Evolutionary conservation across 768 basidiomycete genomes (phyloP).

Genomic region (Auriscalpium vulgare): DNA sequence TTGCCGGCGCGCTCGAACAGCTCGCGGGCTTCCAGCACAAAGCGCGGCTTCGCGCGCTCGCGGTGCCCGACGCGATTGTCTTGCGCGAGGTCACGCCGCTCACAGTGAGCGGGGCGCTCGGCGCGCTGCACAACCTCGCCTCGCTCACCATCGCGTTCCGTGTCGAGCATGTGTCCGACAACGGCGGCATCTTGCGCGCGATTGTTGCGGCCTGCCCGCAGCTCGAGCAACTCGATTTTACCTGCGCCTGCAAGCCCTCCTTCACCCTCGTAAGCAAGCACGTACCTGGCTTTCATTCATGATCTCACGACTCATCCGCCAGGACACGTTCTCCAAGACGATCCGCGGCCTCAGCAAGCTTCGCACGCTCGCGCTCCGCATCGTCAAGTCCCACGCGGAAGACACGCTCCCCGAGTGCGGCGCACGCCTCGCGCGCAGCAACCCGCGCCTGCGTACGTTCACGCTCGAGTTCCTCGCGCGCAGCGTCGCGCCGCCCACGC

Average conservation of each 20-base stretch:
- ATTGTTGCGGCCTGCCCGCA: slow-evolving; percentile 60
- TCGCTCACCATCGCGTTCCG: slow-evolving; percentile 59
- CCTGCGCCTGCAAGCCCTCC: slow-evolving; percentile 60
- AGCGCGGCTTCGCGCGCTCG: slow-evolving; percentile 40
- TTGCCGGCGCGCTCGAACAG: slow-evolving; percentile 61
- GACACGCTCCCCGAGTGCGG: slow-evolving; percentile 52
- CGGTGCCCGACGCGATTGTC: slow-evolving; percentile 57
- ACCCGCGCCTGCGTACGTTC: slow-evolving; percentile 61
- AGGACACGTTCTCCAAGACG: slow-evolving; percentile 59
- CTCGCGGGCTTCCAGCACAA: slow-evolving; percentile 47
- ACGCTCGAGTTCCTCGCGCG: slow-evolving; percentile 56
- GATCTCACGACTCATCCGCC: background rate
- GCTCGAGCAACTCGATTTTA: slow-evolving; percentile 54
- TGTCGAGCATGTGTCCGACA: slow-evolving; percentile 64
- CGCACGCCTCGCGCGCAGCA: slow-evolving; percentile 50
- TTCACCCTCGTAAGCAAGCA: slow-evolving; percentile 55
- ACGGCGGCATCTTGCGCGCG: slow-evolving; percentile 59
- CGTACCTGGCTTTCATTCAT: background rate
- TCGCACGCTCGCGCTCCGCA: slow-evolving; percentile 50
- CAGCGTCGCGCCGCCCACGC: slow-evolving; percentile 29
- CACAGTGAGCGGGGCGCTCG: slow-evolving; percentile 50
- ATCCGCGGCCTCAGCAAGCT: slow-evolving; percentile 57
- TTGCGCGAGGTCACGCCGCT: slow-evolving; percentile 63
- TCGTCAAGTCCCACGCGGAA: slow-evolving; percentile 63
- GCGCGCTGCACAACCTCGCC: slow-evolving; percentile 44